These are phyloP conservation scores for Breynia disticha DNA, from an alignment of 441 rosid genomes.

Conservation along the genomic window DNA sequence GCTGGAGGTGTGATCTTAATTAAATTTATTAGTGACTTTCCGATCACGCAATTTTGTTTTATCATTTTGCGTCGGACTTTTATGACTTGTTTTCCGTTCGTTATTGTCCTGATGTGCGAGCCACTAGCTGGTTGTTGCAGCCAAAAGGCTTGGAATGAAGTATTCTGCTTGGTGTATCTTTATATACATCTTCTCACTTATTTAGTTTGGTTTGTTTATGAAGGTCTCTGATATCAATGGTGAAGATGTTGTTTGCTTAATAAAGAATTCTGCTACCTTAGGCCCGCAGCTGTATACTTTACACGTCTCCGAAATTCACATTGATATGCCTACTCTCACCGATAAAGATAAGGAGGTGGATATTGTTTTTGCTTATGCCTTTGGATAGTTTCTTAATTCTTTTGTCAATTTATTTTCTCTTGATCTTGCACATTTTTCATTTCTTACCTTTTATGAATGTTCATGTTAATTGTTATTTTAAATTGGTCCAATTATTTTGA, in stretches of 20 bases:
- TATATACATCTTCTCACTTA: no score
- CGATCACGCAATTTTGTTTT: not conserved
- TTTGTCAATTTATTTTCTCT: no score
- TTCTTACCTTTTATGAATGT: not conserved
- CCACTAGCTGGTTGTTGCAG: no score
- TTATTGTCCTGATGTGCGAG: not conserved
- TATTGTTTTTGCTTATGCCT: constrained; percentile 1
- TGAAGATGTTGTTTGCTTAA: constrained; percentile 69
- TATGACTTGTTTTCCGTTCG: not conserved
- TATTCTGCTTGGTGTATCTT: no score
- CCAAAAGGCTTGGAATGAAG: no score
- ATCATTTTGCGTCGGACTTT: not conserved
- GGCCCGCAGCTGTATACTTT: constrained; percentile 78
- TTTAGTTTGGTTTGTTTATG: not conserved
- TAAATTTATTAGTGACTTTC: no score
- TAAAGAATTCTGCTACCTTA: constrained; percentile 83
- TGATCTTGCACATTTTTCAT: not conserved
- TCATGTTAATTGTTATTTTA: not conserved
- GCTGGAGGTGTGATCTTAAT: constrained; percentile 59
- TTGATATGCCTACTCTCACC: constrained; percentile 82
- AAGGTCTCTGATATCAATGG: constrained; percentile 88
- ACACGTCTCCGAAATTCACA: constrained; percentile 82
- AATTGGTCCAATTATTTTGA: not conserved
- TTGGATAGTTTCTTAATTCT: no score
- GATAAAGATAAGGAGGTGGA: constrained; percentile 85